Percentiles rank a stretch among this genome's conserved stretches.
Conservation (phyloP, 306 rosid genomes). For the Medicago lupulina region DNA sequence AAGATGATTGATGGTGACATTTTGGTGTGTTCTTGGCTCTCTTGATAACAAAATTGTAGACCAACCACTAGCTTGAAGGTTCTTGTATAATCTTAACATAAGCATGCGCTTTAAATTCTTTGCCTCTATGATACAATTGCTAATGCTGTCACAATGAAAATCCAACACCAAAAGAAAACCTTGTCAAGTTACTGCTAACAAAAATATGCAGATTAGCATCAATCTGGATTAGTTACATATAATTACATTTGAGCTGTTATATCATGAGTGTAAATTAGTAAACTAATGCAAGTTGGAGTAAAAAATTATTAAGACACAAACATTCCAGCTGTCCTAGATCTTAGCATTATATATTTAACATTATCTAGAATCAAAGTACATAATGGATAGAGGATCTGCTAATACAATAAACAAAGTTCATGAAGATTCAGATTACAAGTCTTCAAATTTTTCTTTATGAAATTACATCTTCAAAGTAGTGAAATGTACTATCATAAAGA, state of each 20-base stretch:
- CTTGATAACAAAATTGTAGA: slow-evolving; percentile 76
- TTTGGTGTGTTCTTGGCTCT: slow-evolving; percentile 49
- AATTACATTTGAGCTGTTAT: not conserved
- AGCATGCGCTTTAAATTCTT: slow-evolving; percentile 57
- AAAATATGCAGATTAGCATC: slow-evolving; percentile 27
- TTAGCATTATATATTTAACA: not conserved
- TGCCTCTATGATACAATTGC: slow-evolving; percentile 58
- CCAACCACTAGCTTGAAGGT: slow-evolving; percentile 76
- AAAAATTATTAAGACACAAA: slow-evolving; percentile 2
- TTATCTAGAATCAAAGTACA: slow-evolving; percentile 23
- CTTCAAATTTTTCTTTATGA: slow-evolving; percentile 21
- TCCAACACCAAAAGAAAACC: slow-evolving; percentile 40
- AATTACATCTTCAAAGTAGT: not conserved
- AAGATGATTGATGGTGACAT: slow-evolving; percentile 61
- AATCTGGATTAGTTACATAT: slow-evolving; percentile 6
- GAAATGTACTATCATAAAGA: not conserved
- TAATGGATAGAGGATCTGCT: not conserved
- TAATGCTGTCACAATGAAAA: slow-evolving; percentile 46
- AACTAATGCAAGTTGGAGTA: slow-evolving; percentile 30
- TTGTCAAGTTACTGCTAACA: slow-evolving; percentile 29
- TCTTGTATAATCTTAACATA: slow-evolving; percentile 55
- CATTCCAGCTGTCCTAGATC: slow-evolving; percentile 25
- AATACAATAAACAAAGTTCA: slow-evolving; percentile 29
- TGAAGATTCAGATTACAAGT: slow-evolving; percentile 6
- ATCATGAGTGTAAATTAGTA: not conserved